A percentile compares a stretch with the other conserved stretches of the same genome.
phyloP scores from a whole-genome alignment of 2,329 filamentous ascomycete species.

The Penicillium sp. region DNA sequence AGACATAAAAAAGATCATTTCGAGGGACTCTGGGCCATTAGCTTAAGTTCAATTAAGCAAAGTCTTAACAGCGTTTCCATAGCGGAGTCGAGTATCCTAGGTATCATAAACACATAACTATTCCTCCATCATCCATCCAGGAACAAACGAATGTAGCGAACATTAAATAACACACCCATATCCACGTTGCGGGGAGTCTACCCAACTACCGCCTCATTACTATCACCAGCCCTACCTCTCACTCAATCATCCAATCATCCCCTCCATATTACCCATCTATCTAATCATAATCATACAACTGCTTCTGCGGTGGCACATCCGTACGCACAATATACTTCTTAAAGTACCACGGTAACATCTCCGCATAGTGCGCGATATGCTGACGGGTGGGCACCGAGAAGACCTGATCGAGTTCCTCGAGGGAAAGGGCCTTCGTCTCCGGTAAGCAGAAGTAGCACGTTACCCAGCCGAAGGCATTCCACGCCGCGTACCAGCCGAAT shows the following conservation, averaged over 20 bases:
- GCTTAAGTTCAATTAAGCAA: too few species aligned
- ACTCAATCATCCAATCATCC: not conserved
- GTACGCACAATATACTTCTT: constrained; percentile 32
- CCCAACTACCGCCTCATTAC: not conserved
- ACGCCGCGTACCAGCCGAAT: constrained; percentile 56
- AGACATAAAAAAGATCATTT: too few species aligned
- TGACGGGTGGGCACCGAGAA: constrained; percentile 56
- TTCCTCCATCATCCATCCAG: not conserved
- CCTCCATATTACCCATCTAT: not conserved
- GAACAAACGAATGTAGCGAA: not conserved
- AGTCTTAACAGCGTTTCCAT: not conserved
- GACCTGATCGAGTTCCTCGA: constrained; percentile 58
- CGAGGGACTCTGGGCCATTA: too few species aligned
- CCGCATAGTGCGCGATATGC: constrained; percentile 44
- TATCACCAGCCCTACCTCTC: not conserved
- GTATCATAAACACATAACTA: not conserved
- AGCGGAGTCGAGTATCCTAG: not conserved
- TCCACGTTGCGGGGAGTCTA: too few species aligned
- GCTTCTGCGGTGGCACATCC: constrained; percentile 35
- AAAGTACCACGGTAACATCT: constrained; percentile 37
- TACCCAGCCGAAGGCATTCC: constrained; percentile 51
- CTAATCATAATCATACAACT: constrained; percentile 33
- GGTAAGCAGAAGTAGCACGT: constrained; percentile 38
- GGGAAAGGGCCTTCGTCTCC: constrained; percentile 46
- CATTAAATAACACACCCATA: not conserved